These are phyloP conservation scores for Fusarium caatingaense DNA, from an alignment of 2,329 filamentous ascomycete genomes.

Conservation along the genomic window DNA sequence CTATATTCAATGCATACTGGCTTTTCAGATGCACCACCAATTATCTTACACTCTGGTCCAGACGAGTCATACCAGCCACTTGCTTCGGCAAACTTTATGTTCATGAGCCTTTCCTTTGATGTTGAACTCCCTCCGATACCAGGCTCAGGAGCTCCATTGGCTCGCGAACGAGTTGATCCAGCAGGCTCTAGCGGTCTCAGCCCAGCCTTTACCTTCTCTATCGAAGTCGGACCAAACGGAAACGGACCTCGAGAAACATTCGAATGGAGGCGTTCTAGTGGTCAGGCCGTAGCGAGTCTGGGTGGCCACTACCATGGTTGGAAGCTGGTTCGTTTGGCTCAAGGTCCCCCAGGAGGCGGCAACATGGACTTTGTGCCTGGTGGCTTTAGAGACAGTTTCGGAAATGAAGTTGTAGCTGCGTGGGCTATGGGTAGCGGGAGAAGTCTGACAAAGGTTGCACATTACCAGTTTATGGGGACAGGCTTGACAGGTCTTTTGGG, in stretches of 20 bases:
- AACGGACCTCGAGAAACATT: conserved; percentile 39
- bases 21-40: conserved; percentile 21
- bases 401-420: conserved; percentile 41
- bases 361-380: conserved; percentile 20
- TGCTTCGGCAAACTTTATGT: conserved; percentile 33
- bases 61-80: conserved; percentile 24
- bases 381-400: conserved; percentile 31
- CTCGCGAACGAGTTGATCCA: conserved; percentile 26
- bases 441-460: conserved; percentile 33
- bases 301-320: conserved; percentile 31
- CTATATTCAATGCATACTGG: conserved; percentile 28
- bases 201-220: conserved; percentile 26
- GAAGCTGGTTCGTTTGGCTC: conserved; percentile 40
- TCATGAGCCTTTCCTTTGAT: conserved; percentile 30
- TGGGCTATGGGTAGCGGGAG: conserved; percentile 31
- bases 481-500: conserved; percentile 39
- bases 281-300: conserved; percentile 29
- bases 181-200: conserved; percentile 17
- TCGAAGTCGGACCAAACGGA: conserved; percentile 32
- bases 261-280: conserved; percentile 39
- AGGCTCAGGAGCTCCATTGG: conserved; percentile 18
- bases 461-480: conserved; percentile 41
- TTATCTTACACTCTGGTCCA: conserved; percentile 43
- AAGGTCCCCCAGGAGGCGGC: conserved; percentile 23
- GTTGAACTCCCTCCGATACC: conserved; percentile 36